Base-by-base conservation (phyloP, 129 eudicot genomes). In the Heracleum sosnowskyi region DNA sequence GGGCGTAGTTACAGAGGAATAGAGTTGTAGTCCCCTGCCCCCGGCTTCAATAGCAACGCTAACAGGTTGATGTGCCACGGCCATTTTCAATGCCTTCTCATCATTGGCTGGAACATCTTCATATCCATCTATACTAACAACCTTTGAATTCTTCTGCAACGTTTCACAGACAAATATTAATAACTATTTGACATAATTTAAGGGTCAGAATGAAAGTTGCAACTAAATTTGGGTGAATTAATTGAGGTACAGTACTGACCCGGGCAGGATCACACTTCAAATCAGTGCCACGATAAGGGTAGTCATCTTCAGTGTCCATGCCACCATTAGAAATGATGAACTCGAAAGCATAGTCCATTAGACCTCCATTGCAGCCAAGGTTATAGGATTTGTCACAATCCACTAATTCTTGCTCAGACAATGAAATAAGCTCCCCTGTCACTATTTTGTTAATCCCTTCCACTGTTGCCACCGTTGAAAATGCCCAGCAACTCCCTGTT, bases 401-500 rank as follows among this genome's bases (percentile, higher is more conserved):
- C 3, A 91, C 96, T 0, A 91, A 90, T 51, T 94, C 96, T 76
- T 94, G 98, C 81, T 91, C 98, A 7, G 98, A 94, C 45, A 91
- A 78, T 40, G 91, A 41, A 20, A 92, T 83, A 60, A 94, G 71
- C 41, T 94, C 86, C 24, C 94, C 98, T 18, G 93, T 90, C 0
- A 83, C 91, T 11, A 91, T 90, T 76, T 91, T 78, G 85, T 91
- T 94, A 36, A 94, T 86, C 18, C 92, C 96, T 81, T 94, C 98
- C 29, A 94, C 97, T 0, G 98, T 88, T 16, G 98, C 97, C n/a
- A 94, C 91, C 7, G 97, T 94, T 18, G 98, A 94, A 77, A 94
- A 91, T 16, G 98, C 98, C 98, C 98, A 94, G 79, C 98, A 94
- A 76, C 98, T 94, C 60, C 97, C 98, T 94, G 79, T n/a, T 49